These are phyloP conservation scores for Sporothrix schenckii DNA, from an alignment of 2,329 filamentous ascomycete species.

Conservation along the genomic window DNA sequence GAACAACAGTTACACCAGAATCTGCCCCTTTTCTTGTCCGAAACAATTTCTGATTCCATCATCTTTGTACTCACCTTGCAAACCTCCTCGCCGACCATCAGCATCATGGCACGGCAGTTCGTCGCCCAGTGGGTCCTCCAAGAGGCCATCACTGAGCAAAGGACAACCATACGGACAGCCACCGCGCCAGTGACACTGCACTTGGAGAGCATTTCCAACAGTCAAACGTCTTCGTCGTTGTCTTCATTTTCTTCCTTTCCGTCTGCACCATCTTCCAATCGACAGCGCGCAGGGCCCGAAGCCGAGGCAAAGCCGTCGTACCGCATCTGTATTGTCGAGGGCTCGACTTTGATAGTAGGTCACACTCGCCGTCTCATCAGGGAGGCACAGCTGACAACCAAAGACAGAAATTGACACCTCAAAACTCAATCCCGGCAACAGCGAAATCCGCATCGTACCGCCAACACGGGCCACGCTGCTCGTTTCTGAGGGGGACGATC, in stretches of 20 bases:
- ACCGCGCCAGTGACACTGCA: constrained; percentile 20
- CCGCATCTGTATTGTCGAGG: background rate
- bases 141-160: constrained; percentile 35
- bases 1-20: background rate
- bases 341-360: constrained; percentile 24
- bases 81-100: background rate
- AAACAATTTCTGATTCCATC: too few species aligned
- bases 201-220: background rate
- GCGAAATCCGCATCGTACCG: constrained; percentile 34
- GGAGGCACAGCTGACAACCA: background rate
- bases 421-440: constrained; percentile 24
- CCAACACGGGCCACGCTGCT: constrained; percentile 34
- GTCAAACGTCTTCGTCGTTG: background rate
- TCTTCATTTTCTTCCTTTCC: background rate
- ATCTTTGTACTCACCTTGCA: background rate
- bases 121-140: constrained; percentile 33
- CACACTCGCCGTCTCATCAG: background rate
- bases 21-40: background rate
- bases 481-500: constrained; percentile 24
- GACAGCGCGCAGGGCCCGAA: background rate
- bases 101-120: background rate
- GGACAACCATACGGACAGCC: constrained; percentile 18
- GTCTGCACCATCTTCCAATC: background rate
- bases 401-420: constrained; percentile 29
- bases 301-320: background rate